Evolutionary conservation across 1,284 basidiomycete genomes (phyloP).

Genomic region (Boletus sp.): DNA sequence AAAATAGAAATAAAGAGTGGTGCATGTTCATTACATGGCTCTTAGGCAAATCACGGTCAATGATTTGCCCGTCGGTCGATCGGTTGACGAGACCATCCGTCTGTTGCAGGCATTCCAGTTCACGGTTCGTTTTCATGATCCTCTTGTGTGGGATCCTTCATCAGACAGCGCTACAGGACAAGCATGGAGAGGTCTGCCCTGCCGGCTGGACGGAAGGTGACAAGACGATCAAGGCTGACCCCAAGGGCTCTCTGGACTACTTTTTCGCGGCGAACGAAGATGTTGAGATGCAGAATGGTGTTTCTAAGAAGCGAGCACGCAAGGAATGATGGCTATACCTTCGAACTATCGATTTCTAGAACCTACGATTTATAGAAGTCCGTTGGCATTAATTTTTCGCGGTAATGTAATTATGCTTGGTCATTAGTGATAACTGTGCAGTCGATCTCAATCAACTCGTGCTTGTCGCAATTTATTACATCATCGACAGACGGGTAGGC

Average conservation of each 20-base stretch:
- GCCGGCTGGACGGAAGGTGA: slow-evolving; percentile 81
- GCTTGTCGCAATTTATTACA: too few species aligned
- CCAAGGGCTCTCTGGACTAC: slow-evolving; percentile 75
- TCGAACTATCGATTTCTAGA: slow-evolving; percentile 1
- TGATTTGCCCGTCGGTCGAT: slow-evolving; percentile 89
- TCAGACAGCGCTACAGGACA: slow-evolving; percentile 53
- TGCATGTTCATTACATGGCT: background rate
- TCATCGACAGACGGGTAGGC: too few species aligned
- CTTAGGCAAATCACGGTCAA: slow-evolving; percentile 82
- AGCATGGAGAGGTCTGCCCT: slow-evolving; percentile 90
- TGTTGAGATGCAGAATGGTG: slow-evolving; percentile 36
- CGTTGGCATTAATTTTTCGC: slow-evolving; percentile 5
- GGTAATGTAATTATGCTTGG: background rate
- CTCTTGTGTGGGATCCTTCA: background rate
- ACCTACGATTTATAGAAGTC: background rate
- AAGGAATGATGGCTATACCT: slow-evolving; percentile 9
- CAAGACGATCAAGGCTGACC: slow-evolving; percentile 80
- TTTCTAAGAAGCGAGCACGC: slow-evolving; percentile 37
- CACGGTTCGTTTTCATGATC: slow-evolving; percentile 53
- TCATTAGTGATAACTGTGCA: background rate
- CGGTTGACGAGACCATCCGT: slow-evolving; percentile 88
- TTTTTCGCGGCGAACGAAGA: slow-evolving; percentile 50
- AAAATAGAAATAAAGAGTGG: background rate
- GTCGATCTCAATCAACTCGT: too few species aligned
- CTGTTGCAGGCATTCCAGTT: slow-evolving; percentile 92